A percentile compares a stretch with the other conserved stretches of the same genome.
Evolutionary conservation across 2,329 filamentous ascomycete genomes (phyloP).

Genomic region (Thelonectria olida): DNA sequence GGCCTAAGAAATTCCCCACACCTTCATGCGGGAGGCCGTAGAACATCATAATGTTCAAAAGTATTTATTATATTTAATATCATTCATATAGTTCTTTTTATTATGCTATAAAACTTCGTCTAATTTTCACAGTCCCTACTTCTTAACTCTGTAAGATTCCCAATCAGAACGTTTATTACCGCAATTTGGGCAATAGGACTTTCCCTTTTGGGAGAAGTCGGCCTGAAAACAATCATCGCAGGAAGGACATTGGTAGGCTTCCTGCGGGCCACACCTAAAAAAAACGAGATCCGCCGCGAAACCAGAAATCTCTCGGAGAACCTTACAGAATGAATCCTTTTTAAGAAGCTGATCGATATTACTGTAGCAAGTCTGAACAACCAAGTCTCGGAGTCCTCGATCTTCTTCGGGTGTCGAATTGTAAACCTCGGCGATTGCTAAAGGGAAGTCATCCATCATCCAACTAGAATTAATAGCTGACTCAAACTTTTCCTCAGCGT

Average conservation of each 20-base stretch:
- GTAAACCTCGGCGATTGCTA: constrained; percentile 18
- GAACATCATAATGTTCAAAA: too few species aligned
- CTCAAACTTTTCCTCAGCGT: constrained; percentile 13
- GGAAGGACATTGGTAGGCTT: neutral
- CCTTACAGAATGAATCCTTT: constrained; percentile 11
- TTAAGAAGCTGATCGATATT: constrained; percentile 17
- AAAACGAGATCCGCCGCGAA: constrained; percentile 22
- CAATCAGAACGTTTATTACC: neutral
- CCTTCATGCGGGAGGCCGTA: too few species aligned
- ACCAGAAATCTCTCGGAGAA: constrained; percentile 19
- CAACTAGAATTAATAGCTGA: constrained; percentile 14
- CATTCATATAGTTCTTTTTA: too few species aligned
- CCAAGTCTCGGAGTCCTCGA: constrained; percentile 24
- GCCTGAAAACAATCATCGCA: neutral
- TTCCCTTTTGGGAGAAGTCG: neutral
- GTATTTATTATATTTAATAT: too few species aligned
- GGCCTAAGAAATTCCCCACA: too few species aligned
- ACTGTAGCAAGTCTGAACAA: constrained; percentile 2
- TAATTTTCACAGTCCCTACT: too few species aligned
- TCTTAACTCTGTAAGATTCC: neutral
- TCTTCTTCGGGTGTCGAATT: constrained; percentile 14
- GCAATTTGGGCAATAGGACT: neutral
- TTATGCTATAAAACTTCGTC: too few species aligned
- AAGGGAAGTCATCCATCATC: constrained; percentile 22
- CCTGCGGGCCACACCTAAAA: constrained; percentile 5